Conservation (phyloP, 768 basidiomycete species). For the Dendrothele bispora region DNA sequence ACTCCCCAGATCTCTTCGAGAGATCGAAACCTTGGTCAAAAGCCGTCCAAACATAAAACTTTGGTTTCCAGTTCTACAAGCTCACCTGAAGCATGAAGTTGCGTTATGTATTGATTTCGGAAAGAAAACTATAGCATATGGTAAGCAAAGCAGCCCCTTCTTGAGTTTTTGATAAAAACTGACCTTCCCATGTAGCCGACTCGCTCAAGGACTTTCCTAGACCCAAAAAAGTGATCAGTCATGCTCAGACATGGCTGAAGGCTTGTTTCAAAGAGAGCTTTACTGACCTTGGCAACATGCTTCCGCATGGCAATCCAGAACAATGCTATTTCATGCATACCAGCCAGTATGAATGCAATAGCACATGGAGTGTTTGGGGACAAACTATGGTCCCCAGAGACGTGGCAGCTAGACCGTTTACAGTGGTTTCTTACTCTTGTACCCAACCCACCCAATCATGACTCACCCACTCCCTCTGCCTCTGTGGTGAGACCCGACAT, state of each 20-base stretch:
- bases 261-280: not conserved
- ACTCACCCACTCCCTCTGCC: not conserved
- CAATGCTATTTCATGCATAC: constrained; percentile 4
- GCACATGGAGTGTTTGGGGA: constrained; percentile 2
- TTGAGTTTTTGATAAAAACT: not conserved
- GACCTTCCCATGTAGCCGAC: not conserved
- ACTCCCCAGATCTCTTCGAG: not conserved
- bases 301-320: not conserved
- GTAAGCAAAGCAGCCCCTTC: not conserved
- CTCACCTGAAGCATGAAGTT: not conserved
- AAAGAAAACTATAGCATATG: constrained; percentile 2
- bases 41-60: not conserved
- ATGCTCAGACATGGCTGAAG: not conserved
- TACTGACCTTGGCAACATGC: not conserved
- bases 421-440: not conserved
- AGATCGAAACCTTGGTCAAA: not conserved
- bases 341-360: not conserved
- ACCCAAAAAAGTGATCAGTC: not conserved
- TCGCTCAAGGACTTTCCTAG: not conserved
- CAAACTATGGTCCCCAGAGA: not conserved
- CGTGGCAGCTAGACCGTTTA: not conserved
- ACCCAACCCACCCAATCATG: not conserved
- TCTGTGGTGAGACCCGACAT: not conserved
- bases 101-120: constrained; percentile 4
- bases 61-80: not conserved